Evolutionary conservation across 257 asterid species (phyloP), one percentile per base, ranked within the genome.

Genomic region (Linaria vulgaris): DNA sequence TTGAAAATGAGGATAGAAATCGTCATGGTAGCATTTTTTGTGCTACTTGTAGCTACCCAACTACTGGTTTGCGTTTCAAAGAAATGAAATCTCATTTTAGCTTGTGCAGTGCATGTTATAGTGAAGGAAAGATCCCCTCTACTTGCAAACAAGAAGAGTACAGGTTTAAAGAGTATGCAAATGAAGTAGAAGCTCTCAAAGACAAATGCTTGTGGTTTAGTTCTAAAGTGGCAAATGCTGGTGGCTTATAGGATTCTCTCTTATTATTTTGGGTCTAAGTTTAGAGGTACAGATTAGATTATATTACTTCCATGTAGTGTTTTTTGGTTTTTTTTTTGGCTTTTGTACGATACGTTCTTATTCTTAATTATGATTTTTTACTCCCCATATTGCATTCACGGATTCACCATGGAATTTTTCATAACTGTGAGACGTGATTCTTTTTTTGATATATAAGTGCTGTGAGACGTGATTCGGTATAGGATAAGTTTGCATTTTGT

Each of bases 121-220:
- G 90, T 20, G 97, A 88, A 66, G 95, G 97, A 59, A 94, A 86
- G 80, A 92, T 94, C 60, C 97, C 96, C 12, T 72, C 86, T 39
- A 52, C 76, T 44, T 67, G 83, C 80, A 90, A 85, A 78, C 89
- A 61, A 59, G 99, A 94, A 31, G 99, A 85, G 82, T 94, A 87
- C 63, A 81, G 77, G 50, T 94, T 94, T 41, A 94, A 94, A 68
- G 99, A 94, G 47, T 94, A 90, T 61, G 87, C 84, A 4, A 85
- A 72, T 37, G 99, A 87, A 66, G 63, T 88, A 6, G 96, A 87
- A 69, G 97, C 96, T 12, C 85, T 94, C 44, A 94, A 94, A 63
- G 99, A 94, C 64, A 94, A 79, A 56, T 94, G 95, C 79, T 4
- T 83, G 71, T 90, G 99, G 95, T 87, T 94, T 47, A 85, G 95